Base-by-base conservation (phyloP, 108 stramenopile genomes). In the Aurantiochytrium sp. region DNA sequence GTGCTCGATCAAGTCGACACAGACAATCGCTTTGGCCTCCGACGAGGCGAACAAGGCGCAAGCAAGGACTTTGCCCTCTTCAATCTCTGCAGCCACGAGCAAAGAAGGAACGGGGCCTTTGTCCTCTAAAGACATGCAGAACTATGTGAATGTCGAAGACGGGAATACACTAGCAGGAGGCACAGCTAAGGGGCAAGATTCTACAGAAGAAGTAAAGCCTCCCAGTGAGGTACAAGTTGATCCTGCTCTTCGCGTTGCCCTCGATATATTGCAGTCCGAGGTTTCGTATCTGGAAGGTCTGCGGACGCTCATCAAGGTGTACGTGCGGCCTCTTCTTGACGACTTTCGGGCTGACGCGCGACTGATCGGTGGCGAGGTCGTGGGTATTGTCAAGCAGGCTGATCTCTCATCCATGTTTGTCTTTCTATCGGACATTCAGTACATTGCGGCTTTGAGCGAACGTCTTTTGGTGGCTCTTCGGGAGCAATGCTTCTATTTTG, bases 341-440 rank as follows among this genome's bases (percentile, higher is more conserved):
- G 76, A 83, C 76, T 83, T 83, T 83, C 45, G 76, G n/a, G 44
- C 76, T 6, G 76, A 53, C 12, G 76, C 76, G 49, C 51, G n/a
- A 35, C 25, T 53, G 18, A 83, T 83, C n/a, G 76, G 76, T 16
- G 76, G 76, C 19, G 51, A 53, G n/a, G 49, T 35, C n/a, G 76
- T 83, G n/a, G 76, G 51, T 4, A 53, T 83, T 35, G 76, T 53
- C 28, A 23, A 83, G 19, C 49, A 83, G 6, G 76, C 76, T 16
- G 76, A 53, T 16, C 51, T 53, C 19, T 6, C 76, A 2, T 83
- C 76, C n/a, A 83, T 83, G 76, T 53, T 83, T 23, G 76, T 83
- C 3, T 83, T 83, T 83, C 45, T 83, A 6, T 83, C 76, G 19
- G 76, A 83, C 25, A 28, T 83, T 53, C 49, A 83, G 19, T 53